Percentiles rank a stretch among this genome's conserved stretches.
Conservation (phyloP, 768 basidiomycete genomes). For the Macrolepiota fuliginosa region DNA sequence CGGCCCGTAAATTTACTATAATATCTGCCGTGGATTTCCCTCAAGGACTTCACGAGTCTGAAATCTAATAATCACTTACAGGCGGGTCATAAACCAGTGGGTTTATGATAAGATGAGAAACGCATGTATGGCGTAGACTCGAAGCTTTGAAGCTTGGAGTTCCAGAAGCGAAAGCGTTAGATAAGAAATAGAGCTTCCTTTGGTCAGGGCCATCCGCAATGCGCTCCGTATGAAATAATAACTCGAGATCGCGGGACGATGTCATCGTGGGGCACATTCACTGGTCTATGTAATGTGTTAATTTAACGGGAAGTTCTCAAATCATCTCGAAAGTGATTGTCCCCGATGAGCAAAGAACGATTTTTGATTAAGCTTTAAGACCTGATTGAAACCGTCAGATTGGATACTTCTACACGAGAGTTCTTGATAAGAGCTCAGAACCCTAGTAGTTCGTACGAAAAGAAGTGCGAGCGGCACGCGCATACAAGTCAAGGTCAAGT, state of each 20-base stretch:
- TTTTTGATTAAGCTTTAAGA: background rate
- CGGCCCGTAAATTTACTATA: background rate
- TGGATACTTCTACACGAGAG: background rate
- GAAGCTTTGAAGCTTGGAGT: background rate
- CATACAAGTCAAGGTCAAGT: background rate
- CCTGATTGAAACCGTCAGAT: background rate
- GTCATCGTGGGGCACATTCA: background rate
- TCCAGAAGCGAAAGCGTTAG: background rate
- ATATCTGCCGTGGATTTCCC: background rate
- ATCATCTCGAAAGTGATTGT: background rate
- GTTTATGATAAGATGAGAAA: background rate
- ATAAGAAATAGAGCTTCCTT: slow-evolving; percentile 6
- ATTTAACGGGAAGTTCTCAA: background rate
- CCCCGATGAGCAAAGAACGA: background rate
- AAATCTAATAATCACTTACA: background rate
- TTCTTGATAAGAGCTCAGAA: no score
- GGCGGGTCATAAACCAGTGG: background rate
- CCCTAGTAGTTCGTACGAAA: background rate
- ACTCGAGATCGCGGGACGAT: background rate
- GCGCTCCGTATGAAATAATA: background rate
- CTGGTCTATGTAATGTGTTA: background rate
- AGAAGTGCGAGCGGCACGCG: background rate
- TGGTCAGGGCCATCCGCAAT: background rate
- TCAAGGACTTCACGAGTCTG: background rate
- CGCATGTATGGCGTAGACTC: background rate